A percentile compares a stretch with the other conserved stretches of the same genome.
phyloP scores from a whole-genome alignment of 495 filamentous ascomycete species.

The Daldinia concentrica region DNA sequence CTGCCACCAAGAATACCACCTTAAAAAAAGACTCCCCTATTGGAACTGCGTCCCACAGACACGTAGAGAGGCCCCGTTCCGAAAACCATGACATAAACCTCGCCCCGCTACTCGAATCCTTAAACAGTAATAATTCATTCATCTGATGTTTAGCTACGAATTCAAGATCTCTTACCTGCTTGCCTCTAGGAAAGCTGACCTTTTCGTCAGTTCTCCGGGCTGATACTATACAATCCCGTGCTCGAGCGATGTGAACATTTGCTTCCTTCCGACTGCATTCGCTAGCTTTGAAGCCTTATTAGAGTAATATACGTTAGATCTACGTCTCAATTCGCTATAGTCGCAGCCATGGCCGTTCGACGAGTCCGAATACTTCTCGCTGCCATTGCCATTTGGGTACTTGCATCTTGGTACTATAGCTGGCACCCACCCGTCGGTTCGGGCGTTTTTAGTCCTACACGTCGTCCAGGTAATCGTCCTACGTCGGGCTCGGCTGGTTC shows the following conservation, averaged over 20 bases:
- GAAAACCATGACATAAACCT: neutral
- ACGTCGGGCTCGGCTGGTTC: slow-evolving; percentile 14
- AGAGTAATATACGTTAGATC: slow-evolving; percentile 16
- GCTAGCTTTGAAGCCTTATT: slow-evolving; percentile 37
- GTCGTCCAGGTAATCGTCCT: slow-evolving; percentile 15
- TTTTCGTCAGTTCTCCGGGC: slow-evolving; percentile 34
- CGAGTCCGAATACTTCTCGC: slow-evolving; percentile 43
- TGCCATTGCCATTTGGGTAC: slow-evolving; percentile 42
- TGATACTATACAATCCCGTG: slow-evolving; percentile 16
- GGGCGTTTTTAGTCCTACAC: slow-evolving; percentile 18
- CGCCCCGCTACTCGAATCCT: neutral
- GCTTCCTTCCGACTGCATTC: slow-evolving; percentile 13
- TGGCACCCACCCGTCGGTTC: slow-evolving; percentile 31
- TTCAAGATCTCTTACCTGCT: slow-evolving; percentile 12
- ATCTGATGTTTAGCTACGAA: slow-evolving; percentile 39
- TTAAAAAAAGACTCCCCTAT: neutral
- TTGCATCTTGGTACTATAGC: slow-evolving; percentile 46
- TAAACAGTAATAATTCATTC: slow-evolving; percentile 5
- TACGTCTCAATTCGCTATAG: neutral
- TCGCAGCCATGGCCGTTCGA: slow-evolving; percentile 41
- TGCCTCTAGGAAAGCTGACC: slow-evolving; percentile 37
- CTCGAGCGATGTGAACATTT: slow-evolving; percentile 36
- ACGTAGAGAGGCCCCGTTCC: neutral
- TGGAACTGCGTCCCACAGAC: neutral
- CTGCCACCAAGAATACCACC: neutral